Percentiles rank a stretch among this genome's conserved stretches.
Evolutionary conservation across 441 rosid genomes (phyloP).

Genomic region (Daphne laureola): DNA sequence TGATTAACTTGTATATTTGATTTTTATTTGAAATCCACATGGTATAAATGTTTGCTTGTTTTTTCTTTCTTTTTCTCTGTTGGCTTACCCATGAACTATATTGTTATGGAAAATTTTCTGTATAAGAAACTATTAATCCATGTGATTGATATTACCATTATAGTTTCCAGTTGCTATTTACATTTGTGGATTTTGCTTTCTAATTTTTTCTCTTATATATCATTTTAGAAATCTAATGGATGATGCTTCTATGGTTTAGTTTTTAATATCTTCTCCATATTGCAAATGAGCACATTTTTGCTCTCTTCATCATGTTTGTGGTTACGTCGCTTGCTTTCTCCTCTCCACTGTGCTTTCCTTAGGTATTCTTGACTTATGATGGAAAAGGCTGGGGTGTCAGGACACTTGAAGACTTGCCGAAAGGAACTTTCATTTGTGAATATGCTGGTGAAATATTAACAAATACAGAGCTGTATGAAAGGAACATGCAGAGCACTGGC

Average conservation of each 20-base stretch:
- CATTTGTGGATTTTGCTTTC: too few species aligned
- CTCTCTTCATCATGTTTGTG: slow-evolving; percentile 3
- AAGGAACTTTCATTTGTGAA: slow-evolving; percentile 84
- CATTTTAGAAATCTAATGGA: too few species aligned
- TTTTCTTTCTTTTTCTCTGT: too few species aligned
- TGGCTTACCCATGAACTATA: too few species aligned
- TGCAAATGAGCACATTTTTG: slow-evolving; percentile 10
- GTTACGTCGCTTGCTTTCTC: not conserved
- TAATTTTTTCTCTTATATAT: too few species aligned
- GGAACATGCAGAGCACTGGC: slow-evolving; percentile 42
- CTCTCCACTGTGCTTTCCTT: slow-evolving; percentile 14
- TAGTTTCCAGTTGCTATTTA: too few species aligned
- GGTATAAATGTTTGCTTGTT: too few species aligned
- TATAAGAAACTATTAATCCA: too few species aligned
- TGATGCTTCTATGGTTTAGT: not conserved
- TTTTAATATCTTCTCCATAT: slow-evolving; percentile 1
- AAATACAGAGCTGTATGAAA: slow-evolving; percentile 57
- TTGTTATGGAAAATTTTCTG: too few species aligned
- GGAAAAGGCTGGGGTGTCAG: slow-evolving; percentile 90
- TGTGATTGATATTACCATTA: too few species aligned
- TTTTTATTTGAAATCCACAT: too few species aligned
- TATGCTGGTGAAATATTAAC: slow-evolving; percentile 85
- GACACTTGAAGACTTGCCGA: slow-evolving; percentile 64
- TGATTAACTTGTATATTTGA: too few species aligned
- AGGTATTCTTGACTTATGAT: slow-evolving; percentile 65